Evolutionary conservation across 306 rosid genomes (phyloP).

Genomic region (Rosa persica): DNA sequence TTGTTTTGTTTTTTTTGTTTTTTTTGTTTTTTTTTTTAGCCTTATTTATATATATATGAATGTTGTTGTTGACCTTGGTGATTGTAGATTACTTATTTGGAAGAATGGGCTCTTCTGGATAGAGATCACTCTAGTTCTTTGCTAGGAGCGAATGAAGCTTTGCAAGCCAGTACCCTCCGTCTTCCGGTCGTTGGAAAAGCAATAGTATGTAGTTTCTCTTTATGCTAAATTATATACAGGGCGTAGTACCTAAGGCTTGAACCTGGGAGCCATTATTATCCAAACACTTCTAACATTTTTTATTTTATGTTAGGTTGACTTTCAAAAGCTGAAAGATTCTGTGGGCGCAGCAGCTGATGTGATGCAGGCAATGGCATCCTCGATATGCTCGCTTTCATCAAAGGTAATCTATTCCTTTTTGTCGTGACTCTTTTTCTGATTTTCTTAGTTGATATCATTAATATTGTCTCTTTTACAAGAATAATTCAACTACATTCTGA

Average conservation of each 20-base stretch:
- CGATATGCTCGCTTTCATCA: conserved; percentile 75
- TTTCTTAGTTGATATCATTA: neutral
- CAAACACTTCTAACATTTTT: conserved; percentile 14
- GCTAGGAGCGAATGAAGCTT: conserved; percentile 98
- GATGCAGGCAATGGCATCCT: conserved; percentile 94
- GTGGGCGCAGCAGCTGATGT: conserved; percentile 94
- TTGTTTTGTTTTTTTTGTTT: neutral
- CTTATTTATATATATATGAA: neutral
- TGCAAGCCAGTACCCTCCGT: conserved; percentile 97
- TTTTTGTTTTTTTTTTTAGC: neutral
- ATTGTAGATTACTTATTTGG: conserved; percentile 75
- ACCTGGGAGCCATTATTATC: neutral
- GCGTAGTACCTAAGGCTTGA: neutral
- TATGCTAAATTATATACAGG: conserved; percentile 4
- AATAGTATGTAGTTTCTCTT: conserved; percentile 47
- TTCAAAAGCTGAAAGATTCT: conserved; percentile 87
- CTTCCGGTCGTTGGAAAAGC: conserved; percentile 94
- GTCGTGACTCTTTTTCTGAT: neutral
- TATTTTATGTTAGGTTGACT: conserved; percentile 67
- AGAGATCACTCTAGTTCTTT: conserved; percentile 85
- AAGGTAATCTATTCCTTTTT: conserved; percentile 52
- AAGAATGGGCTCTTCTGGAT: conserved; percentile 91
- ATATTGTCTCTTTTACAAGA: neutral
- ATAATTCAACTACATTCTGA: neutral
- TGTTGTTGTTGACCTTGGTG: conserved; percentile 38